Conservation (phyloP, 345 rosid genomes). For the Physaria fendleri region DNA sequence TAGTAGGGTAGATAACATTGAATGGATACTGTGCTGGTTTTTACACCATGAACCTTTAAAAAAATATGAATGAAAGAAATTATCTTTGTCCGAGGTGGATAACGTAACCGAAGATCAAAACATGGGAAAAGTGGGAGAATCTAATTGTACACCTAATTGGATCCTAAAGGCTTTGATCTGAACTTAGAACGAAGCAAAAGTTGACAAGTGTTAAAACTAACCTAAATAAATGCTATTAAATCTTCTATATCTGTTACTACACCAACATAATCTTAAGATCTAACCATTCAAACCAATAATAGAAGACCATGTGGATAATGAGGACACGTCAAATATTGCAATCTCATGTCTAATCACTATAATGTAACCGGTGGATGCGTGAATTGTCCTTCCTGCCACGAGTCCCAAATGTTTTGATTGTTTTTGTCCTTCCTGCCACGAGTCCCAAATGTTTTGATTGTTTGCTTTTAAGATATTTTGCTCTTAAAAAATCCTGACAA, state of each 20-base stretch:
- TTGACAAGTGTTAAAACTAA: constrained; percentile 18
- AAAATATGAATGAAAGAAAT: not conserved
- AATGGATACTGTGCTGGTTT: too few relatives aligned
- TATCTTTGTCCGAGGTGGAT: constrained; percentile 4
- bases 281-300: not conserved
- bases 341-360: constrained; percentile 17
- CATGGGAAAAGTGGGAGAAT: constrained; percentile 4
- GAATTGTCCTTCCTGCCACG: constrained; percentile 10
- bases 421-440: too few relatives aligned
- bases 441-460: constrained; percentile 6
- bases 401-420: constrained; percentile 2
- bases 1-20: too few relatives aligned
- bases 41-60: too few relatives aligned
- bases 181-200: not conserved
- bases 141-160: constrained; percentile 10
- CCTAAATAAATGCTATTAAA: not conserved
- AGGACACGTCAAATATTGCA: constrained; percentile 11
- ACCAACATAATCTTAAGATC: constrained; percentile 25
- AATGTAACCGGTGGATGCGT: constrained; percentile 10
- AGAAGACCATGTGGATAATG: constrained; percentile 17
- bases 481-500: not conserved
- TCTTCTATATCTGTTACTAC: constrained; percentile 10
- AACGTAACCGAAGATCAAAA: not conserved
- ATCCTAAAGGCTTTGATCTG: constrained; percentile 4
- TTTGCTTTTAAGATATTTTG: constrained; percentile 15